Evolutionary conservation across 1,284 basidiomycete genomes (phyloP).

Genomic region (Ganoderma sinense): DNA sequence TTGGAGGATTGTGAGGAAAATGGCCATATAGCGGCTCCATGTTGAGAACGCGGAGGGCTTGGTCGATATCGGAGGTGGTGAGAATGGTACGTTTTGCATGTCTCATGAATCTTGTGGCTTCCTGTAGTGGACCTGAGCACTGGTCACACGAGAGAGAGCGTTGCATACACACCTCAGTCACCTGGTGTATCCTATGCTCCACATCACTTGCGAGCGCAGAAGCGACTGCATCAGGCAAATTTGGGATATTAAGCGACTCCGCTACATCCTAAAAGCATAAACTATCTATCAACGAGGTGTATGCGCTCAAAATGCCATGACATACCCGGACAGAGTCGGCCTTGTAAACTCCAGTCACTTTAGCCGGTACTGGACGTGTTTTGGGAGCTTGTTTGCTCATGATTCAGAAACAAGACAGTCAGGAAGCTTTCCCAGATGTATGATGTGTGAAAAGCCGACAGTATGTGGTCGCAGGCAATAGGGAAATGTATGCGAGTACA

Average conservation of each 20-base stretch:
- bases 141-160: not conserved
- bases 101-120: slow-evolving; percentile 96
- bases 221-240: slow-evolving; percentile 83
- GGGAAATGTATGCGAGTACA: not conserved
- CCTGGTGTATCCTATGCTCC: slow-evolving; percentile 94
- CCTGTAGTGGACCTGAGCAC: slow-evolving; percentile 56
- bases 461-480: not conserved
- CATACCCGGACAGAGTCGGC: slow-evolving; percentile 27
- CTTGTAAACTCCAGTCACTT: slow-evolving; percentile 29
- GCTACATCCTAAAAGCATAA: slow-evolving; percentile 80
- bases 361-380: slow-evolving; percentile 22
- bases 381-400: slow-evolving; percentile 30
- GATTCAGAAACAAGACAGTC: not conserved
- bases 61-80: slow-evolving; percentile 91
- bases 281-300: not conserved
- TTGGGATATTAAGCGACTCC: slow-evolving; percentile 86
- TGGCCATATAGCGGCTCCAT: slow-evolving; percentile 93
- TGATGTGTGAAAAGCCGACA: not conserved
- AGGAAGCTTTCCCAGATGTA: not conserved
- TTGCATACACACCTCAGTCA: slow-evolving; percentile 74
- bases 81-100: slow-evolving; percentile 90
- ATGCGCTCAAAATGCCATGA: not conserved
- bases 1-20: slow-evolving; percentile 70
- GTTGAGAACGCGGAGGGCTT: slow-evolving; percentile 92
- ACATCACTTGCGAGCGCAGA: slow-evolving; percentile 93